Evolutionary conservation across 1,139 yeast species (phyloP), one percentile per base, ranked within the genome.

Genomic region (Hansenula anomala): DNA sequence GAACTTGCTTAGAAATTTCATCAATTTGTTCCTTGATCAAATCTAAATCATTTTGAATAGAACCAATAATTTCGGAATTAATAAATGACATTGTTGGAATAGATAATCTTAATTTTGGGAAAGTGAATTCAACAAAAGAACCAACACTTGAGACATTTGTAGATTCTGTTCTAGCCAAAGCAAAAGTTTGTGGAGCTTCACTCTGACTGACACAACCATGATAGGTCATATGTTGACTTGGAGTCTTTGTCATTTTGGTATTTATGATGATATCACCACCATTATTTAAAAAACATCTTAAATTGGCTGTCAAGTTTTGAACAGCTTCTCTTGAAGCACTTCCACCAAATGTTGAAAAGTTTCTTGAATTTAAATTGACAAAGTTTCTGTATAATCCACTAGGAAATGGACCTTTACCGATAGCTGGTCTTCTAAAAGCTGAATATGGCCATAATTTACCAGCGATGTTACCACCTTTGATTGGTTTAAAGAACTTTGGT

Each of bases 61-160:
- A 69, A 26, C 59, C 59, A 49, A 75, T 49, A 10, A 72, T 61
- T 28, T 73, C 75, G 31, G 69, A 71, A 45, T 70, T 71, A 39
- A 78, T 64, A 34, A 75, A 62, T 7, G 78, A 66, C 45, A 70
- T 66, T n/a, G 66, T 54, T n/a, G 81, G 81, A 36, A 75, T 61
- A 4, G 51, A 27, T 19, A 61, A 54, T 29, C 64, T 58, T 32
- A 60, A 50, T 30, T 63, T 62, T 42, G 67, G 70, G 22, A 75
- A 46, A 17, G 64, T 61, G 53, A 78, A 78, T 45, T 78, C 84
- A 34, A 78, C 73, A 53, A 65, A 70, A 36, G 78, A 69, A 2
- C 82, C 81, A 10, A 67, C 52, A 30, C 54, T 55, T 37, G 69
- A 58, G 19, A 69, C 67, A n/a, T 34, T 39, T 6, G 48, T 37